Base-by-base conservation (phyloP, 306 rosid species). In the Prunus padus region DNA sequence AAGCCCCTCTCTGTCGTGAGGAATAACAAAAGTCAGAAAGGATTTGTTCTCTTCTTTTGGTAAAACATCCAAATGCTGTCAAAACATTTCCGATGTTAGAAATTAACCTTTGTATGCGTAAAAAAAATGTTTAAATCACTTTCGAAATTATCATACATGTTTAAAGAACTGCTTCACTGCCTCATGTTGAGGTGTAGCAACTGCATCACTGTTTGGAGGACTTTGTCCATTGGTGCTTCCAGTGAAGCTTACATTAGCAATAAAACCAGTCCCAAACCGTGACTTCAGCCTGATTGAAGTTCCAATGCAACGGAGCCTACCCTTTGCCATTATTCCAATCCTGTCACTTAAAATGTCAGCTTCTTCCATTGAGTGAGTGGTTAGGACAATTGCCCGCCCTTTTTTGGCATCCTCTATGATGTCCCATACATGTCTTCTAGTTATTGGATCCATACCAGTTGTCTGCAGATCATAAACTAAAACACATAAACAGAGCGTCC, bases 301-400 rank as follows among this genome's bases (percentile, higher is more conserved):
- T 42, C 98, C 98, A 81, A 92, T 88, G 78, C 98, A 95, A 46
- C 94, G 86, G 65, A 95, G 95, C 87, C 79, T 88, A 76, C 98
- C 98, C 84, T 94, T 92, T 30, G 97, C 97, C 97, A 94, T 94
- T 80, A 95, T 95, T 81, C 93, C 98, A 42, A 95, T 92, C 78
- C 97, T 87, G 73, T 95, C 97, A 47, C 98, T 85, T 81, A 95
- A 75, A 83, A 92, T 86, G 83, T 92, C 96, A 59, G 98, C 98
- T 88, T 95, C 98, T 87, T 95, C 98, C 97, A 95, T 95, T 47
- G 98, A 94, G 80, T 95, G 98, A 44, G 98, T 95, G 62, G 97
- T 95, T 67, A 92, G 90, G 75, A 95, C 80, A 85, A 95, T 89
- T 37, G 93, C 92, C 3, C 98, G 93, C 69, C 96, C 97, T 76